These are phyloP conservation scores for Ceratocystis diversiconidia DNA, from an alignment of 2,329 filamentous ascomycete genomes.

Conservation along the genomic window DNA sequence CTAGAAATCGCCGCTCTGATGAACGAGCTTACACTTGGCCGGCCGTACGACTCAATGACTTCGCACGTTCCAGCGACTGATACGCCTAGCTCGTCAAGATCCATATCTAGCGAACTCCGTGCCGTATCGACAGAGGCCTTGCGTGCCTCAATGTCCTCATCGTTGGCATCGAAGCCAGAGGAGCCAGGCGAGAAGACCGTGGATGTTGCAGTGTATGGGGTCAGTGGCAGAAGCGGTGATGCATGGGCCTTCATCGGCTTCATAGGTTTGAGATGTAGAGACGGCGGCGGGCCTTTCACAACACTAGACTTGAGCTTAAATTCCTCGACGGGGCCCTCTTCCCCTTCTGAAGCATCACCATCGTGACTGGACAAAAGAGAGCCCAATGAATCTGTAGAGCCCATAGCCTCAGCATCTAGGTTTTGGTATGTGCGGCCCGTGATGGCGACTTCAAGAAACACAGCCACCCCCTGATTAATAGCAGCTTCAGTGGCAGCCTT, in stretches of 20 bases:
- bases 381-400: slow-evolving; percentile 13
- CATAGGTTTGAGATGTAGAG: slow-evolving; percentile 14
- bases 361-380: slow-evolving; percentile 12
- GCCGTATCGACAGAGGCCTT: slow-evolving; percentile 11
- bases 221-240: slow-evolving; percentile 1
- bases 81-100: slow-evolving; percentile 10
- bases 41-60: slow-evolving; percentile 13
- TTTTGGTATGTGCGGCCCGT: slow-evolving; percentile 14
- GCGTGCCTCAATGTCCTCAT: slow-evolving; percentile 8
- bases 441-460: slow-evolving; percentile 9
- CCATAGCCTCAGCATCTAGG: slow-evolving; percentile 3
- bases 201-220: slow-evolving; percentile 15
- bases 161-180: slow-evolving; percentile 8
- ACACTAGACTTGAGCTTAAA: slow-evolving; percentile 1
- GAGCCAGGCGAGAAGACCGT: slow-evolving; percentile 15
- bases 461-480: slow-evolving; percentile 25
- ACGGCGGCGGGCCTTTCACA: slow-evolving; percentile 8
- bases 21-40: slow-evolving; percentile 25
- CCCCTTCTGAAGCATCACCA: slow-evolving; percentile 5
- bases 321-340: slow-evolving; percentile 5
- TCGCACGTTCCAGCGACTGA: neutral
- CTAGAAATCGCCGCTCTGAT: slow-evolving; percentile 33
- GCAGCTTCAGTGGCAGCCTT: slow-evolving; percentile 29
- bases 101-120: slow-evolving; percentile 14
- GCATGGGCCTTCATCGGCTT: slow-evolving; percentile 8